Percentiles rank a stretch among this genome's conserved stretches.
Conservation (phyloP, 495 filamentous ascomycete species). For the Neurospora sp. region DNA sequence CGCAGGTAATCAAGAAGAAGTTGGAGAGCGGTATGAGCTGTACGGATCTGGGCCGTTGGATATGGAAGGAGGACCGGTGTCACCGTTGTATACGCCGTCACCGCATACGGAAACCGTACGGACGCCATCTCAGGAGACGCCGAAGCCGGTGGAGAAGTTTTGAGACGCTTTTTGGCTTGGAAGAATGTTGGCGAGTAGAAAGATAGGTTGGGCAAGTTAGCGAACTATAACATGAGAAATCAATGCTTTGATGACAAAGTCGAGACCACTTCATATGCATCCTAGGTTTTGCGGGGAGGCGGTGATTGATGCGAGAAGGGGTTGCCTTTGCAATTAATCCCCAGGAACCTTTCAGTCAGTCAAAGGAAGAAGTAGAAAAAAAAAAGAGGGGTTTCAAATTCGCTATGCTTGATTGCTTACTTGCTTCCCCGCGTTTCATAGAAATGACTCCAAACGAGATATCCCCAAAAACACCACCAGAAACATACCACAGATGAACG, state of each 20-base stretch:
- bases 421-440: background rate
- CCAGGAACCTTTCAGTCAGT: background rate
- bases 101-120: background rate
- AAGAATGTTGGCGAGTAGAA: background rate
- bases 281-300: background rate
- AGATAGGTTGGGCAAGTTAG: background rate
- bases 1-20: background rate
- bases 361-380: background rate
- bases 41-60: conserved; percentile 12
- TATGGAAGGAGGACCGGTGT: background rate
- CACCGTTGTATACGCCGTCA: background rate
- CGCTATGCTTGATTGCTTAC: background rate
- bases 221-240: background rate
- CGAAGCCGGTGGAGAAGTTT: background rate
- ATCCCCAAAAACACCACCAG: background rate
- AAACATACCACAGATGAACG: background rate
- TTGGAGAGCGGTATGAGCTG: conserved; percentile 12
- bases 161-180: background rate
- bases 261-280: background rate
- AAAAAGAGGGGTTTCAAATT: background rate
- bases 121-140: background rate
- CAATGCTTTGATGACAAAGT: background rate
- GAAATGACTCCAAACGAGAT: background rate
- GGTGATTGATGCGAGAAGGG: no score
- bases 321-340: background rate